A percentile compares a stretch with the other conserved stretches of the same genome.
Conservation (phyloP, 225 moss, liverwort and hornwort species). For the Thuidium tamariscinum region DNA sequence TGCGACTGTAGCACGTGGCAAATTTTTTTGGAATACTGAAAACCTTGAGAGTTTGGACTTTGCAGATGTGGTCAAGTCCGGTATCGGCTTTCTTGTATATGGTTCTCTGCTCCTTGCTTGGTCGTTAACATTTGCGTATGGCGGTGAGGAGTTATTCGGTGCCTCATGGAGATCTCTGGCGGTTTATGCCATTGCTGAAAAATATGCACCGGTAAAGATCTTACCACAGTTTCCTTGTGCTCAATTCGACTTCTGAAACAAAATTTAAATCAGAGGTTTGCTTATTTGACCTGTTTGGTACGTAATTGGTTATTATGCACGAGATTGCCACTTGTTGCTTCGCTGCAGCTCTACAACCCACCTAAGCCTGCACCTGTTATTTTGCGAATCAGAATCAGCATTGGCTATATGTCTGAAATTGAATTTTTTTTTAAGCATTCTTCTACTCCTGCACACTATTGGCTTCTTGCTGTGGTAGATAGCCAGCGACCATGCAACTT, state of each 20-base stretch:
- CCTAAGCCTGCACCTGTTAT: background rate
- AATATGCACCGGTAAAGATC: slow-evolving; percentile 42
- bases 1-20: background rate
- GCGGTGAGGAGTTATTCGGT: slow-evolving; percentile 59
- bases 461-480: background rate
- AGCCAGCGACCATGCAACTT: background rate
- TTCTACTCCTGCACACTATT: background rate
- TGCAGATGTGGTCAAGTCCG: slow-evolving; percentile 81
- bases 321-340: background rate
- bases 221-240: background rate
- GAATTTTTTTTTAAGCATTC: background rate
- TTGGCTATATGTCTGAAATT: background rate
- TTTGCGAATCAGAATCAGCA: background rate
- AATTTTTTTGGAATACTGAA: background rate
- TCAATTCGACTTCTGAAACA: background rate
- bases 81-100: slow-evolving; percentile 47
- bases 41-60: background rate
- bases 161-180: slow-evolving; percentile 50
- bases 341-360: background rate
- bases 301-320: background rate
- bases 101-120: slow-evolving; percentile 55
- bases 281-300: background rate
- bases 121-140: slow-evolving; percentile 67
- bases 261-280: background rate
- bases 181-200: slow-evolving; percentile 76